phyloP scores from a whole-genome alignment of 2,329 filamentous ascomycete species.

The Metarhizium guizhouense region DNA sequence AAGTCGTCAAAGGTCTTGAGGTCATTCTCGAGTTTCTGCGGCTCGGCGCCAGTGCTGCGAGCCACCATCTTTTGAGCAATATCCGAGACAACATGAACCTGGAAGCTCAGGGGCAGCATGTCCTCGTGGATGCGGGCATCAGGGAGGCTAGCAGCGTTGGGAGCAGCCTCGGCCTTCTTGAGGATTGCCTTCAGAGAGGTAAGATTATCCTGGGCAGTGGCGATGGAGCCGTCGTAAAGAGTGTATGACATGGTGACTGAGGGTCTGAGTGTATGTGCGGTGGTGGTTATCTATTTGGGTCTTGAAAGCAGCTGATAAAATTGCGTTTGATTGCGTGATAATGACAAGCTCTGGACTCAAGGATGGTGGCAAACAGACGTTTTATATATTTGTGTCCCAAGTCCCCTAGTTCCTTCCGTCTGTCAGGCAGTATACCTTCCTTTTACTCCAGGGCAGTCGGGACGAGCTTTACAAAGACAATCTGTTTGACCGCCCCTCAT shows the following conservation, averaged over 20 bases:
- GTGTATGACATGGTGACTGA: conserved; percentile 25
- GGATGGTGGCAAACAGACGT: neutral
- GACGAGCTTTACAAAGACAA: neutral
- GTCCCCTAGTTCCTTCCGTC: neutral
- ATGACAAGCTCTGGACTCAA: neutral
- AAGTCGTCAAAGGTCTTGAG: conserved; percentile 25
- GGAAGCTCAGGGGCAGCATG: conserved; percentile 35
- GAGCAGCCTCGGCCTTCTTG: conserved; percentile 24
- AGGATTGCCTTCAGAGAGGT: conserved; percentile 24
- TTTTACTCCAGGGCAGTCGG: neutral
- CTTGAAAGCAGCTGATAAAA: neutral
- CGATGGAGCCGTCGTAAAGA: conserved; percentile 32
- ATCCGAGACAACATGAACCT: conserved; percentile 26
- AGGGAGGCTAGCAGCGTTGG: conserved; percentile 22
- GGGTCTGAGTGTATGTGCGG: neutral
- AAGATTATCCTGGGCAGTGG: conserved; percentile 21
- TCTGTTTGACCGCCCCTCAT: neutral
- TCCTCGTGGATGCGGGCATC: conserved; percentile 26
- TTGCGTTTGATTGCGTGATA: neutral
- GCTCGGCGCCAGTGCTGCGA: conserved; percentile 23
- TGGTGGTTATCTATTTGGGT: neutral
- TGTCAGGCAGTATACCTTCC: neutral
- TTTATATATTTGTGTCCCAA: neutral
- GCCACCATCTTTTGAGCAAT: conserved; percentile 21
- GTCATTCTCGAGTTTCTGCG: conserved; percentile 16